Base-by-base conservation (phyloP, 345 rosid genomes). In the Eucalyptus coolabah region DNA sequence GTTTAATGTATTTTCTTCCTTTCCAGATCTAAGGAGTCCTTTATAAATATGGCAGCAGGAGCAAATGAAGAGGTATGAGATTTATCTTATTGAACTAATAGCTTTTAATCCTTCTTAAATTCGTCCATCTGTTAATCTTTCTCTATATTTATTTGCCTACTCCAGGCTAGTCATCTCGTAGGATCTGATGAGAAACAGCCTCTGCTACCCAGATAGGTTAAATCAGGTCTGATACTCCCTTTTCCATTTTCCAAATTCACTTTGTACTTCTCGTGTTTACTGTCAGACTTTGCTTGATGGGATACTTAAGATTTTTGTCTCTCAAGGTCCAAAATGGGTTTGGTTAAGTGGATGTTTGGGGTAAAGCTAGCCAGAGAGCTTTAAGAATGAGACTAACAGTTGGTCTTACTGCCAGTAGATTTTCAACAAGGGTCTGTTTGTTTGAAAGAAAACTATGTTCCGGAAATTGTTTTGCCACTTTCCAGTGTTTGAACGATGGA, bases 11-110 rank as follows among this genome's bases (percentile, higher is more conserved):
- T 11, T 87, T 40, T 69, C 83, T 59, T 54, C 24, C 30, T 53
- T 83, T 69, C 60, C 86, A 91, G 93, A 88, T 89, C 90, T 87
- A 92, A 67, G 89, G 88, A 87, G 19, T 88, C 92, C 26, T 88
- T 92, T 44, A 87, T 92, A 88, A 87, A 91, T 87, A 91, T 89
- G 92, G 88, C 91, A 21, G 88, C 90, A 8, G 92, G 90, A 45
- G 93, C 91, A 86, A 89, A 90, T 65, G 91, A 92, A 51, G 93
- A 92, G 87, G 93, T 92, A 53, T 49, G 89, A 51, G 30, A 44
- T 50, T 45, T 63, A 56, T 53, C 24, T 86, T 86, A 28, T 87
- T 26, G 32, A 82, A n/a, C 44, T 59, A n/a, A 34, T 45, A 49
- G 50, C 28, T n/a, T 54, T 6, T 87, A 56, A 59, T 77, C 12